Evolutionary conservation across 352 stramenopile species (phyloP).

Genomic region (Phytophthora capsici): DNA sequence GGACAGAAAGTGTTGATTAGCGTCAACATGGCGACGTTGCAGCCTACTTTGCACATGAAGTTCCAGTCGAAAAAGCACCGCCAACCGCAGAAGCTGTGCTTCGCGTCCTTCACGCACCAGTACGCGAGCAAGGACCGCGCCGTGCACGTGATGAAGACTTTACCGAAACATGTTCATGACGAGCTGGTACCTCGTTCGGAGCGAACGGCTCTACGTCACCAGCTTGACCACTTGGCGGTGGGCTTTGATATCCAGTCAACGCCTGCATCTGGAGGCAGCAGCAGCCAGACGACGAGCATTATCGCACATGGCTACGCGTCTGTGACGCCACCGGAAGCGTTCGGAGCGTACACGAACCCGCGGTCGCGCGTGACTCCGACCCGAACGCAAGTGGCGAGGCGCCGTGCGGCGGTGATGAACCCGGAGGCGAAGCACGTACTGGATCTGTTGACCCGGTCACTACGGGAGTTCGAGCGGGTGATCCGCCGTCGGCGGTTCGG

Average conservation of each 20-base stretch:
- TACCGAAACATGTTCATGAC: constrained; percentile 64
- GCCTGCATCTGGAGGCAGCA: constrained; percentile 29
- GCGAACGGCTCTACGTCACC: constrained; percentile 51
- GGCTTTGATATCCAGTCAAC: constrained; percentile 60
- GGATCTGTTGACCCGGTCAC: constrained; percentile 47
- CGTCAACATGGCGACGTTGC: constrained; percentile 42
- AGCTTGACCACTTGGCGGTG: constrained; percentile 63
- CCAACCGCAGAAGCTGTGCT: constrained; percentile 46
- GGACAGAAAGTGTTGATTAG: constrained; percentile 35
- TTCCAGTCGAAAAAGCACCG: constrained; percentile 41
- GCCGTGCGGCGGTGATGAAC: constrained; percentile 52
- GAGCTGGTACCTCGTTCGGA: constrained; percentile 48
- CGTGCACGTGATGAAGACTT: constrained; percentile 67
- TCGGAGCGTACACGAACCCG: constrained; percentile 25
- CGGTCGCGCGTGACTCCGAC: constrained; percentile 3
- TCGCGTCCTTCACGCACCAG: constrained; percentile 54
- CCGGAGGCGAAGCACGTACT: constrained; percentile 61
- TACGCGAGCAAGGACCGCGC: constrained; percentile 53
- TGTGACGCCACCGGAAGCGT: constrained; percentile 38
- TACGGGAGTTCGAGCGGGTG: constrained; percentile 59
- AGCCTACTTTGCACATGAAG: constrained; percentile 34
- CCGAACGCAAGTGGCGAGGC: constrained; percentile 31
- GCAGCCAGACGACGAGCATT: constrained; percentile 45
- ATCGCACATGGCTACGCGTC: constrained; percentile 62
- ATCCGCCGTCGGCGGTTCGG: constrained; percentile 66